A percentile compares a stretch with the other conserved stretches of the same genome.
Conservation (phyloP, 2,329 filamentous ascomycete species). For the Aspergillus fructus region DNA sequence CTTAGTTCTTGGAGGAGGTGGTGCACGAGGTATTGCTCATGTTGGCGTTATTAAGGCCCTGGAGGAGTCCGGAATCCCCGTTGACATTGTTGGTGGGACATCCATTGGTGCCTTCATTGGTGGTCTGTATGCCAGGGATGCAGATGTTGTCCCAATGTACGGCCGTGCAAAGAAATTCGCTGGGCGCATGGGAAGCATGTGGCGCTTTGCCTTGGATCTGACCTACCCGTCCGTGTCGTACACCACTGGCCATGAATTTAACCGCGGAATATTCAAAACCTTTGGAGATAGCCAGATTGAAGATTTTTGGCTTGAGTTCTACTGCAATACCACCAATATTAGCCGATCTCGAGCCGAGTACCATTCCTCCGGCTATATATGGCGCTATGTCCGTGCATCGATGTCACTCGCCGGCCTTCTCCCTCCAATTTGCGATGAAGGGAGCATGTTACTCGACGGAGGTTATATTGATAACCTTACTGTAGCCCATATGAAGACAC, state of each 20-base stretch:
- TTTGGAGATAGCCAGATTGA: conserved; percentile 97
- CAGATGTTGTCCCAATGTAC: conserved; percentile 95
- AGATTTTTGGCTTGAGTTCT: conserved; percentile 98
- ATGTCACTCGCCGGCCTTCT: conserved; percentile 94
- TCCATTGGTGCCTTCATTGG: conserved; percentile 97
- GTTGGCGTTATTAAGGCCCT: conserved; percentile 92
- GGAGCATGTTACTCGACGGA: conserved; percentile 92
- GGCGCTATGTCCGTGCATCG: conserved; percentile 92
- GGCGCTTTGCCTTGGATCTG: conserved; percentile 94
- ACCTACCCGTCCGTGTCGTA: conserved; percentile 97
- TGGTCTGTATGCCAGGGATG: conserved; percentile 90
- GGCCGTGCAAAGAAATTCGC: conserved; percentile 96
- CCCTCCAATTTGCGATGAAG: conserved; percentile 93
- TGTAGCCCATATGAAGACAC: conserved; percentile 92
- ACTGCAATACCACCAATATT: conserved; percentile 99
- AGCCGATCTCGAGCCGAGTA: conserved; percentile 89
- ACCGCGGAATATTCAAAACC: conserved; percentile 96
- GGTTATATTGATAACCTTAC: conserved; percentile 98
- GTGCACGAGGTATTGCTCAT: conserved; percentile 86
- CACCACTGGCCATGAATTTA: conserved; percentile 98
- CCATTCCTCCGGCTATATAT: conserved; percentile 94
- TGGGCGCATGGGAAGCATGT: conserved; percentile 97
- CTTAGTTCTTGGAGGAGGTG: conserved; percentile 88
- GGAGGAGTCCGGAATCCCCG: conserved; percentile 93
- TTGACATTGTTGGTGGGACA: conserved; percentile 92